A percentile compares a stretch with the other conserved stretches of the same genome.
These are phyloP conservation scores for Pyrus bretschneideri DNA, from an alignment of 306 rosid genomes.

Conservation along the genomic window DNA sequence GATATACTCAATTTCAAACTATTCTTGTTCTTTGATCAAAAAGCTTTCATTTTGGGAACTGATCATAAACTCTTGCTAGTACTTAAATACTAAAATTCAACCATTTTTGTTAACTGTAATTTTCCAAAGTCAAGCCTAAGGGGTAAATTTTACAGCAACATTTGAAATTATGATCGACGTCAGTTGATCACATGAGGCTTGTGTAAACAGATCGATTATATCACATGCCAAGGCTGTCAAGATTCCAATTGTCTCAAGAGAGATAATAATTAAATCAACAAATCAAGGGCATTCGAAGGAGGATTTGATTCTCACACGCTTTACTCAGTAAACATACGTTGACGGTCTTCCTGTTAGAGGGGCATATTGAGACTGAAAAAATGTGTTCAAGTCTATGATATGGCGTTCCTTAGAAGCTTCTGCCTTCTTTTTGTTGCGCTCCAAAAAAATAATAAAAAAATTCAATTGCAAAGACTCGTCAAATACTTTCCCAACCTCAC, in stretches of 20 bases:
- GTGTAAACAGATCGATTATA: background rate
- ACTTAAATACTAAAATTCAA: background rate
- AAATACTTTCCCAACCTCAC: no score
- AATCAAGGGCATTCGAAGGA: background rate
- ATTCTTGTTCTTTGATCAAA: background rate
- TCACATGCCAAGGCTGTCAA: background rate
- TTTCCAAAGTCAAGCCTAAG: background rate
- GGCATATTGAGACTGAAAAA: background rate
- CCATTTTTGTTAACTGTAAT: background rate
- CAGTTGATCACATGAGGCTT: background rate
- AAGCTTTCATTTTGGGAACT: background rate
- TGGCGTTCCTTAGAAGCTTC: background rate
- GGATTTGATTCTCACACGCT: background rate
- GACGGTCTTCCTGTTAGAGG: background rate
- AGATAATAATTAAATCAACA: background rate
- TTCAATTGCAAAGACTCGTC: no score
- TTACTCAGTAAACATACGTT: background rate
- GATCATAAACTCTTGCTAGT: background rate
- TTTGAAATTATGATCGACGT: background rate
- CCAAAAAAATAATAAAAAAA: no score
- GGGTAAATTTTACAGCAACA: background rate
- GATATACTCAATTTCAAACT: background rate
- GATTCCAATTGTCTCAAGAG: constrained; percentile 1
- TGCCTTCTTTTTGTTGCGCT: no score
- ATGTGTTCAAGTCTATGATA: background rate